A percentile compares a stretch with the other conserved stretches of the same genome.
These are phyloP conservation scores for Chlorella sp. DNA, from an alignment of 139 green algal species.

Conservation along the genomic window DNA sequence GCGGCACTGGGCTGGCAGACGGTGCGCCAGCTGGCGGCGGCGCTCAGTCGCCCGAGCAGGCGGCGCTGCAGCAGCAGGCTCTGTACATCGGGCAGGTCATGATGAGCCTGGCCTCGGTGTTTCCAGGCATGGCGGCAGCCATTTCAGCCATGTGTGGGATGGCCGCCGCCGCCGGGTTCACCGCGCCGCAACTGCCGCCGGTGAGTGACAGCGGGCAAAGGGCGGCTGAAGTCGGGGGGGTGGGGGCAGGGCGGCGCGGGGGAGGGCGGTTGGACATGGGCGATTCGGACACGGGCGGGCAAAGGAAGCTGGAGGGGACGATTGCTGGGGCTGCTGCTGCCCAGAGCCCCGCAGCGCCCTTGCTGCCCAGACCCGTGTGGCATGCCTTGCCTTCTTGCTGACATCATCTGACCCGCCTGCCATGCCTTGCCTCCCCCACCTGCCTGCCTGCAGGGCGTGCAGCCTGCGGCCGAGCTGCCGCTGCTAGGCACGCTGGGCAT, in stretches of 20 bases:
- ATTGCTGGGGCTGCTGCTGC: neutral
- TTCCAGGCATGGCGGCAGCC: constrained; percentile 44
- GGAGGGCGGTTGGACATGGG: neutral
- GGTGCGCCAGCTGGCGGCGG: neutral
- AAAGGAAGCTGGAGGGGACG: neutral
- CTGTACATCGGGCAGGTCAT: constrained; percentile 44
- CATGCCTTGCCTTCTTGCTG: neutral
- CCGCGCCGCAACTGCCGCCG: constrained; percentile 21
- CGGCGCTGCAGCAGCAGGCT: constrained; percentile 15
- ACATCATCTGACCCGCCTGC: no score
- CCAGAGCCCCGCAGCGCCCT: neutral
- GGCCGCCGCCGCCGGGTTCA: constrained; percentile 25
- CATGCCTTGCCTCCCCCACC: neutral
- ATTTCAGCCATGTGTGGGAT: constrained; percentile 35
- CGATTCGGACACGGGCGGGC: neutral
- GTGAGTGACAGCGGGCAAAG: neutral
- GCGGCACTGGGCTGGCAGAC: neutral
- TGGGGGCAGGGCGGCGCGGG: neutral
- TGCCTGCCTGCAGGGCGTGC: neutral
- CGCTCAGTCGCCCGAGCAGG: neutral
- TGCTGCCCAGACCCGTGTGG: no score
- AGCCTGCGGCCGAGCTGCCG: neutral
- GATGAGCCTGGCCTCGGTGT: constrained; percentile 41
- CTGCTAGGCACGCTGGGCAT: neutral
- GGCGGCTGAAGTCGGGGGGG: neutral